These are phyloP conservation scores for Citrus glauca DNA, from an alignment of 345 rosid species.

Conservation along the genomic window DNA sequence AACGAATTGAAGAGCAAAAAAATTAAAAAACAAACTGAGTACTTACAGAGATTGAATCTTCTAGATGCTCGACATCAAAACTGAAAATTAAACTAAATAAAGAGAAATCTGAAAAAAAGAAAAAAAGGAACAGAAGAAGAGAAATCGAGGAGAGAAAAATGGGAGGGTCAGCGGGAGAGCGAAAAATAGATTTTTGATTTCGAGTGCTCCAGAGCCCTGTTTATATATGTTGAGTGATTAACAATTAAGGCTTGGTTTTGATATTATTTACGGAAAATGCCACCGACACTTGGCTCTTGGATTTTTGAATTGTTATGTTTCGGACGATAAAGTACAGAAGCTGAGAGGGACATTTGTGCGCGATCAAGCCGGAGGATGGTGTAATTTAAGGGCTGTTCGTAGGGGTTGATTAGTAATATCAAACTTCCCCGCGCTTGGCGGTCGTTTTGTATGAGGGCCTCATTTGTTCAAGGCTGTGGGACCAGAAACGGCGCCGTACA, in stretches of 20 bases:
- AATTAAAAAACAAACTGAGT: neutral
- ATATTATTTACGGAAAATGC: neutral
- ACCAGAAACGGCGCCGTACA: neutral
- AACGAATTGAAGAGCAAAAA: neutral
- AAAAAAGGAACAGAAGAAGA: too few species aligned
- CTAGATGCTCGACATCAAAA: neutral
- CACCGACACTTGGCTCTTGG: neutral
- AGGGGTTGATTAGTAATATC: neutral
- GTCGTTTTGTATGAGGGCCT: neutral
- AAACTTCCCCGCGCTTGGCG: neutral
- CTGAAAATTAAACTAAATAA: neutral
- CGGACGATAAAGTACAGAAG: neutral
- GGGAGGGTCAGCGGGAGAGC: neutral
- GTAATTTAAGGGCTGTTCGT: neutral
- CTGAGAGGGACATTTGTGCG: neutral
- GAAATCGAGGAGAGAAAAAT: neutral
- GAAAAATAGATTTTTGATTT: neutral
- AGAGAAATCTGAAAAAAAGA: neutral
- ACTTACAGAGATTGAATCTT: conserved; percentile 4
- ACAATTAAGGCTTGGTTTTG: neutral
- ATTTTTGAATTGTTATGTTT: neutral
- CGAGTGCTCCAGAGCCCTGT: neutral
- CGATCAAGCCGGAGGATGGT: too few species aligned
- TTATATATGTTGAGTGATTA: neutral
- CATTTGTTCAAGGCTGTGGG: neutral